These are phyloP conservation scores for Neocucurbitaria cava DNA, from an alignment of 2,329 filamentous ascomycete genomes.

Conservation along the genomic window DNA sequence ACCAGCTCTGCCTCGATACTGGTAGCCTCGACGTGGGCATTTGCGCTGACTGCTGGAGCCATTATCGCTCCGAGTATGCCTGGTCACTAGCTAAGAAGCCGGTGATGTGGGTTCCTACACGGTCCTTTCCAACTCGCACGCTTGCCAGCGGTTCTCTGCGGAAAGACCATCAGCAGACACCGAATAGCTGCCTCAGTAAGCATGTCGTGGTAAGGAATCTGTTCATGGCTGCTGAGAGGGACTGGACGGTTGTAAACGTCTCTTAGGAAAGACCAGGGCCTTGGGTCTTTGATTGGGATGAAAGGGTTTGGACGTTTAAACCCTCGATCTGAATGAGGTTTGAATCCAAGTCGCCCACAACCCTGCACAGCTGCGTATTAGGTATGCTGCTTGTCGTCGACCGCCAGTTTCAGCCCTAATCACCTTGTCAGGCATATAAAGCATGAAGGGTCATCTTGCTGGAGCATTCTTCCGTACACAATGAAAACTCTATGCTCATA, in stretches of 20 bases:
- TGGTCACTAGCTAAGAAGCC: slow-evolving; percentile 56
- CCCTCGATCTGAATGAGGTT: neutral
- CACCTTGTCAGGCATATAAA: neutral
- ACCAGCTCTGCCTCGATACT: slow-evolving; percentile 44
- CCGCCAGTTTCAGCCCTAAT: slow-evolving; percentile 2
- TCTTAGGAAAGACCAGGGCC: slow-evolving; percentile 16
- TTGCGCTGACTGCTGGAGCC: slow-evolving; percentile 55
- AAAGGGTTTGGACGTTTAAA: no score
- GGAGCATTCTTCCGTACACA: neutral
- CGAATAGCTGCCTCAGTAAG: slow-evolving; percentile 40
- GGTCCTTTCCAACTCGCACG: slow-evolving; percentile 26
- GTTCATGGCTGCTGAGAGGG: slow-evolving; percentile 48
- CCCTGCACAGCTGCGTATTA: neutral
- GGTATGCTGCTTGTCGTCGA: neutral
- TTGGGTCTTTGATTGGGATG: no score
- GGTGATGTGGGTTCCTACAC: slow-evolving; percentile 49
- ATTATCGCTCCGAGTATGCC: slow-evolving; percentile 49
- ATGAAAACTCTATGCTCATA: neutral
- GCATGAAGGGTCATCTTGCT: neutral
- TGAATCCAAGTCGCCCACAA: neutral
- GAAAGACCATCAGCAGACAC: slow-evolving; percentile 29
- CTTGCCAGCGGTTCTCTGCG: slow-evolving; percentile 15
- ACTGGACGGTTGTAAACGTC: slow-evolving; percentile 42
- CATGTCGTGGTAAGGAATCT: slow-evolving; percentile 46
- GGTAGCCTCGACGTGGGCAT: slow-evolving; percentile 51